phyloP scores from a whole-genome alignment of 2,329 filamentous ascomycete species.

The Fonsecaea pedrosoi region DNA sequence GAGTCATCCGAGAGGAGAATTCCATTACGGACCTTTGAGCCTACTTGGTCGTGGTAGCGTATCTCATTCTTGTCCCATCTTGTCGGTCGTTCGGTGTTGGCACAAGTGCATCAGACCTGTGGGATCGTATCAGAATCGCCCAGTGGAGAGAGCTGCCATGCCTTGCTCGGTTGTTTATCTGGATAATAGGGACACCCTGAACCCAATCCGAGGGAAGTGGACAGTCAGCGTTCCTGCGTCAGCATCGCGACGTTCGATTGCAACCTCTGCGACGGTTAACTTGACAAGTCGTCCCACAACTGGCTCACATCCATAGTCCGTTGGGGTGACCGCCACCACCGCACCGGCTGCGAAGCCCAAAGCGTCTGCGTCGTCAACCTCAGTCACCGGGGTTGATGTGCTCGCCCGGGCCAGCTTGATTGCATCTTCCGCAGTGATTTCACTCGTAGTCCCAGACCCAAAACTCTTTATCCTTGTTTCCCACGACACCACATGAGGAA shows the following conservation, averaged over 20 bases:
- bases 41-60: too few species aligned
- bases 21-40: too few species aligned
- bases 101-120: too few species aligned
- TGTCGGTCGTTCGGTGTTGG: too few species aligned
- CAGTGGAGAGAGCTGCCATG: too few species aligned
- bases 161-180: neutral
- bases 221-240: constrained; percentile 4
- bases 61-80: too few species aligned
- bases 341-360: neutral
- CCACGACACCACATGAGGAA: constrained; percentile 7
- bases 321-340: constrained; percentile 2
- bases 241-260: constrained; percentile 4
- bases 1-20: too few species aligned
- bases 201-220: constrained; percentile 1
- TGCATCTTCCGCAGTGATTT: constrained; percentile 3
- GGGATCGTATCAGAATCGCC: too few species aligned
- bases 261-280: neutral
- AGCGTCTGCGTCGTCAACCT: neutral
- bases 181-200: neutral
- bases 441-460: neutral
- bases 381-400: neutral
- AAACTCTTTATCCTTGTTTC: constrained; percentile 1
- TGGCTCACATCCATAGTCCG: constrained; percentile 3
- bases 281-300: constrained; percentile 5
- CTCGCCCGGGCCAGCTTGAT: neutral